Percentiles rank a stretch among this genome's conserved stretches.
Evolutionary conservation across 768 basidiomycete species (phyloP).

Genomic region (Leucosporidium creatinivorum): DNA sequence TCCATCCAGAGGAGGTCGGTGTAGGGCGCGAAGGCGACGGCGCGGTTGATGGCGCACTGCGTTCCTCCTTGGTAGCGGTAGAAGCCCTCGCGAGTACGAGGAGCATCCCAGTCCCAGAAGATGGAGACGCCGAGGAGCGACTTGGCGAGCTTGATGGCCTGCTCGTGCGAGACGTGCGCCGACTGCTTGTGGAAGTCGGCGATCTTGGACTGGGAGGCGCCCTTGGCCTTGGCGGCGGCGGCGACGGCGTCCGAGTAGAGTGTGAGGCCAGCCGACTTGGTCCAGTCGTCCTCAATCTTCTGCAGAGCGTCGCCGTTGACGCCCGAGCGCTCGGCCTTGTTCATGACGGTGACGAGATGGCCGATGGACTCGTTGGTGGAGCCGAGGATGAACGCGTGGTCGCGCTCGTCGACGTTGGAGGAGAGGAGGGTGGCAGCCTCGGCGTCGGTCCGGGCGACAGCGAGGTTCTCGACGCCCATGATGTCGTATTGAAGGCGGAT

Average conservation of each 20-base stretch:
- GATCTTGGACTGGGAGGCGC: conserved; percentile 48
- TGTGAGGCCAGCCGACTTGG: conserved; percentile 63
- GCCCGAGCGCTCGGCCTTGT: conserved; percentile 71
- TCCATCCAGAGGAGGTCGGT: conserved; percentile 93
- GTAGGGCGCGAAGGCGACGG: conserved; percentile 86
- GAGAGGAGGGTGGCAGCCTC: conserved; percentile 96
- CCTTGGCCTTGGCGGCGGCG: conserved; percentile 51
- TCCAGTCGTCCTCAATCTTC: conserved; percentile 82
- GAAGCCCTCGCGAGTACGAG: conserved; percentile 88
- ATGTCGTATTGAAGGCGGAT: conserved; percentile 97
- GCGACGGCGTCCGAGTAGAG: conserved; percentile 69
- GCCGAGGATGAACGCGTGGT: conserved; percentile 94
- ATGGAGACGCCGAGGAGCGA: conserved; percentile 31
- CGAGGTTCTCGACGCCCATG: conserved; percentile 93
- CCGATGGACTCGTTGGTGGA: conserved; percentile 63
- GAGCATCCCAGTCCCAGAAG: conserved; percentile 92
- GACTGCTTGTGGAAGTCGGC: conserved; percentile 59
- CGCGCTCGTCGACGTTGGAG: conserved; percentile 92
- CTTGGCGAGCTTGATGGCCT: conserved; percentile 63
- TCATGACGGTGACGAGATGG: conserved; percentile 72
- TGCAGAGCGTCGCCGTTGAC: conserved; percentile 74
- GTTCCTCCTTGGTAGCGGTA: conserved; percentile 98
- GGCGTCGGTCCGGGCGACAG: conserved; percentile 89
- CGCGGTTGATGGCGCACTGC: conserved; percentile 84
- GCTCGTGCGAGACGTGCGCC: conserved; percentile 60